Evolutionary conservation across 805 yeast species (phyloP).

Genomic region (Starmerella powellii): DNA sequence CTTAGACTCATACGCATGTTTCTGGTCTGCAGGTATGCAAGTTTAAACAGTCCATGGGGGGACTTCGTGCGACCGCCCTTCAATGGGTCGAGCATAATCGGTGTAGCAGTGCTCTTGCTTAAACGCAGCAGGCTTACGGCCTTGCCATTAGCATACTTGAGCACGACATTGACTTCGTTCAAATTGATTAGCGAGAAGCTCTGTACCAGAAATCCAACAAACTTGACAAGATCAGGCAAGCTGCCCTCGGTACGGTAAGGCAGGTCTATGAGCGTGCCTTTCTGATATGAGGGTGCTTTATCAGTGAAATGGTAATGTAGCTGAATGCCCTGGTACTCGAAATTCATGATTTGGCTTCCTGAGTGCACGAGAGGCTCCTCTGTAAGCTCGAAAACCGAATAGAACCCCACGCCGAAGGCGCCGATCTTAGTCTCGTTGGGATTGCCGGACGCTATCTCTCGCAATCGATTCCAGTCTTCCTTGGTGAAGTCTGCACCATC

Average conservation of each 20-base stretch:
- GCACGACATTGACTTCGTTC: constrained; percentile 20
- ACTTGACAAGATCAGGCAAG: constrained; percentile 28
- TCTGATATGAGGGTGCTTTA: constrained; percentile 16
- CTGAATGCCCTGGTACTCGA: constrained; percentile 32
- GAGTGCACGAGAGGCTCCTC: constrained; percentile 62
- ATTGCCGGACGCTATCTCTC: constrained; percentile 34
- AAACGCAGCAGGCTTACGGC: constrained; percentile 23
- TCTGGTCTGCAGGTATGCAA: constrained; percentile 22
- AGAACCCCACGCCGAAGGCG: constrained; percentile 42
- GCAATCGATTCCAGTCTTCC: constrained; percentile 32
- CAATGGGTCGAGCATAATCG: constrained; percentile 22
- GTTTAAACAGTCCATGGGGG: constrained; percentile 23
- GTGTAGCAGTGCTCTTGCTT: constrained; percentile 22
- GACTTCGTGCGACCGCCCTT: constrained; percentile 20
- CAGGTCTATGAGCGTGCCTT: constrained; percentile 32
- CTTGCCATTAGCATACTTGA: constrained; percentile 24
- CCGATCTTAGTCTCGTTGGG: constrained; percentile 35
- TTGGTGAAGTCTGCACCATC: constrained; percentile 29
- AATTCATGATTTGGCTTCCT: constrained; percentile 30
- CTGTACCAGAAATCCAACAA: constrained; percentile 32
- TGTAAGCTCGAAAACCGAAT: constrained; percentile 67
- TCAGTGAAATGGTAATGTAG: constrained; percentile 26
- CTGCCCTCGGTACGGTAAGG: constrained; percentile 27
- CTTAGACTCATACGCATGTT: constrained; percentile 25
- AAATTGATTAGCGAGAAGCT: constrained; percentile 30